Evolutionary conservation across 805 yeast species (phyloP).

Genomic region (Deakozyma indianensis): DNA sequence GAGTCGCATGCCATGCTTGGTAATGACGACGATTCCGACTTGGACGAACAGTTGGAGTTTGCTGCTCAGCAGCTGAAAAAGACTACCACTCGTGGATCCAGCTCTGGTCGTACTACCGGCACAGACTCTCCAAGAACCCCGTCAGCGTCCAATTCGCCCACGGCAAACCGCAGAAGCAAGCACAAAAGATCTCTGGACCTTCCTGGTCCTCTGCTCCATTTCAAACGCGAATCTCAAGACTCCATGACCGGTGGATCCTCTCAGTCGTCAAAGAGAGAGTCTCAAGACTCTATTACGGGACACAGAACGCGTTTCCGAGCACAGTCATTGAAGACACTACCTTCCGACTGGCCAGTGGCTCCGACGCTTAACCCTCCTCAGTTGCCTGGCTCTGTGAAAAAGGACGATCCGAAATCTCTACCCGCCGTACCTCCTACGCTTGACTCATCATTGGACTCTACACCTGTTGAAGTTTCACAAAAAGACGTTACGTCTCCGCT

Average conservation of each 20-base stretch:
- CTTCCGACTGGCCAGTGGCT: neutral
- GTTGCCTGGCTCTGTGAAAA: neutral
- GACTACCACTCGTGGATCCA: no score
- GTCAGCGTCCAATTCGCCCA: neutral
- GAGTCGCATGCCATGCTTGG: neutral
- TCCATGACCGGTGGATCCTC: neutral
- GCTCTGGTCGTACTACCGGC: no score
- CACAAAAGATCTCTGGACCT: neutral
- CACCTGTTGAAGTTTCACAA: neutral
- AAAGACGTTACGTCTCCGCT: neutral
- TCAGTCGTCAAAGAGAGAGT: neutral
- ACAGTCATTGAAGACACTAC: neutral
- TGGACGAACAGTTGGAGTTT: slow-evolving; percentile 27
- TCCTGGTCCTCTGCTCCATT: neutral
- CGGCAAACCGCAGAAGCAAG: neutral
- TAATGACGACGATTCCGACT: slow-evolving; percentile 26
- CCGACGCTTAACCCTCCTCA: neutral
- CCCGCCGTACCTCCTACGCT: neutral
- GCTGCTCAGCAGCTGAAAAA: slow-evolving; percentile 20
- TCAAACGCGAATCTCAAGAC: neutral
- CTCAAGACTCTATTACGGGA: neutral
- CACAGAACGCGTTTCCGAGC: neutral
- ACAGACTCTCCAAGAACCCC: neutral
- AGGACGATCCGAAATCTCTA: neutral
- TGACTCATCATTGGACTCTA: neutral